Percentiles rank a stretch among this genome's conserved stretches.
Conservation (phyloP, 768 basidiomycete genomes). For the Calocera viscosa region DNA sequence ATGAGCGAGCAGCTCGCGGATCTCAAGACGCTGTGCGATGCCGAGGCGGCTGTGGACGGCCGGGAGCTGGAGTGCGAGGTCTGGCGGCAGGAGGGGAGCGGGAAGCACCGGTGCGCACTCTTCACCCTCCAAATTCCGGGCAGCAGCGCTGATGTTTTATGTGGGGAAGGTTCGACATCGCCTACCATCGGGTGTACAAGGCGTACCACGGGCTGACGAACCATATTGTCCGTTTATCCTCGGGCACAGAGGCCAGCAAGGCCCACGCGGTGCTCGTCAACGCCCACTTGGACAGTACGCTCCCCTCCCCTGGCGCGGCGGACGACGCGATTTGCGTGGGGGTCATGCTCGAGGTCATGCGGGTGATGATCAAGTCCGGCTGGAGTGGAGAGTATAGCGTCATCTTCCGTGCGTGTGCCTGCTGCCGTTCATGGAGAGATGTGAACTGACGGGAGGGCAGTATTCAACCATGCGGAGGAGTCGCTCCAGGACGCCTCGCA, state of each 20-base stretch:
- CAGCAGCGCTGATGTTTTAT: neutral
- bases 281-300: slow-evolving; percentile 76
- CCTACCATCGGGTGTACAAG: slow-evolving; percentile 71
- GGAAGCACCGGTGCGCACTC: slow-evolving; percentile 61
- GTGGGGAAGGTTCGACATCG: slow-evolving; percentile 71
- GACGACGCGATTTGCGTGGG: slow-evolving; percentile 84
- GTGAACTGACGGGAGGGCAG: slow-evolving; percentile 28
- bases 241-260: slow-evolving; percentile 58
- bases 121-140: neutral
- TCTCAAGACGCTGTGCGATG: slow-evolving; percentile 51
- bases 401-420: slow-evolving; percentile 58
- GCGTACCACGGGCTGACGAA: slow-evolving; percentile 80
- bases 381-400: slow-evolving; percentile 66
- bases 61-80: slow-evolving; percentile 82
- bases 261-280: slow-evolving; percentile 78
- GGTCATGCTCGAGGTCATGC: slow-evolving; percentile 78
- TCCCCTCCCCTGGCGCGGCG: slow-evolving; percentile 78
- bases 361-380: slow-evolving; percentile 59
- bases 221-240: slow-evolving; percentile 74
- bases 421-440: neutral
- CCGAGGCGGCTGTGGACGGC: slow-evolving; percentile 29
- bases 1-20: slow-evolving; percentile 54
- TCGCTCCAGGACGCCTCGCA: slow-evolving; percentile 91
- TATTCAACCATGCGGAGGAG: slow-evolving; percentile 94
- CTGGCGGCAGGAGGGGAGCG: slow-evolving; percentile 80